phyloP scores from a whole-genome alignment of 2,329 filamentous ascomycete species.

The Ophiostoma triangulosporum region DNA sequence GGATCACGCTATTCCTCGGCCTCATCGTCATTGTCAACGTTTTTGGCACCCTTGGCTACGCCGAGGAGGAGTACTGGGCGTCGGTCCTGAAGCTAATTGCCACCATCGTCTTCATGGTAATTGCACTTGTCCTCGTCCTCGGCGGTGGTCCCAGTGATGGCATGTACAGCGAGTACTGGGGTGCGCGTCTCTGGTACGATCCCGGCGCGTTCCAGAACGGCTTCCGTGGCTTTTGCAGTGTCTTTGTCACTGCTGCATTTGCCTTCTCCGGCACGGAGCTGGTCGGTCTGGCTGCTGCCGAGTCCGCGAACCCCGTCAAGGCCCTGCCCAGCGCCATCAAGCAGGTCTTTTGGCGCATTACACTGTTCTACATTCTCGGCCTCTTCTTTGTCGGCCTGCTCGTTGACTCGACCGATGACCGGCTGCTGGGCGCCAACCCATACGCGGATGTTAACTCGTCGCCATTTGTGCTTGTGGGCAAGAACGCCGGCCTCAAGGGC shows the following conservation, averaged over 20 bases:
- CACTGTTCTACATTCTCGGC: conserved; percentile 40
- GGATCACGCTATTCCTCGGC: conserved; percentile 42
- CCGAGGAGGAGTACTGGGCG: conserved; percentile 47
- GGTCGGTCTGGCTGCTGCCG: conserved; percentile 61
- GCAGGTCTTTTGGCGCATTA: conserved; percentile 53
- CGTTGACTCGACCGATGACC: conserved; percentile 30
- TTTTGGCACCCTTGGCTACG: conserved; percentile 42
- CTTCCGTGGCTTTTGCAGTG: conserved; percentile 60
- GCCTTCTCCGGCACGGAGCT: conserved; percentile 61
- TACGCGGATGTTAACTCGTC: conserved; percentile 33
- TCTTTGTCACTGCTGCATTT: conserved; percentile 62
- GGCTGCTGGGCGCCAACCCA: conserved; percentile 33
- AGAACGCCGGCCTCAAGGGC: conserved; percentile 36
- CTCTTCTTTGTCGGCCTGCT: conserved; percentile 39
- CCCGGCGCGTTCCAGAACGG: conserved; percentile 52
- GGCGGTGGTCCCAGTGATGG: conserved; percentile 44
- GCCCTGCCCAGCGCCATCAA: conserved; percentile 72
- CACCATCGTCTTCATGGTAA: conserved; percentile 50
- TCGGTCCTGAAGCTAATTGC: conserved; percentile 43
- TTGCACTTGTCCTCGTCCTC: conserved; percentile 42
- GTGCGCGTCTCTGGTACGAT: conserved; percentile 35
- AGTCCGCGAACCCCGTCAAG: conserved; percentile 55
- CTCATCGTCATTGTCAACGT: conserved; percentile 40
- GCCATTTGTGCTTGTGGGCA: conserved; percentile 45
- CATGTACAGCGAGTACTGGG: conserved; percentile 31